These are phyloP conservation scores for Fomitopsis palustris DNA, from an alignment of 1,284 basidiomycete species.

Conservation along the genomic window DNA sequence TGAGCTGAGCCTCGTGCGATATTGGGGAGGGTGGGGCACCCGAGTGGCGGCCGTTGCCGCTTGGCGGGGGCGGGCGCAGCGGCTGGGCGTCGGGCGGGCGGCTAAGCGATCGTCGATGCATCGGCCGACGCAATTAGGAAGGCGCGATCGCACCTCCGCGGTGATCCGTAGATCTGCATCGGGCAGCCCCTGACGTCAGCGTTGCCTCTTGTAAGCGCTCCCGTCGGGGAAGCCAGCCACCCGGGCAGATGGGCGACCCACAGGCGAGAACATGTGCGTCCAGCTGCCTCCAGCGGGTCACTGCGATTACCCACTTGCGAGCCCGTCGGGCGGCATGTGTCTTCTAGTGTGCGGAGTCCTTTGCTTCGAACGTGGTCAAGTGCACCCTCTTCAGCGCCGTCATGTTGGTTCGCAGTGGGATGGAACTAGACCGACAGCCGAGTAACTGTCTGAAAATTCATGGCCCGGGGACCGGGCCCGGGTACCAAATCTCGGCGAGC, in stretches of 20 bases:
- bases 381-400: too few relatives aligned
- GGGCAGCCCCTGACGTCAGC: neutral
- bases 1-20: neutral
- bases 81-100: neutral
- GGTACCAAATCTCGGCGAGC: too few relatives aligned
- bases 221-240: neutral
- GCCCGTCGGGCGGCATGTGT: too few relatives aligned
- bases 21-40: neutral
- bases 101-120: neutral
- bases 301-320: neutral
- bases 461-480: too few relatives aligned
- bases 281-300: neutral
- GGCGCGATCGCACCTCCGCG: neutral
- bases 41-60: neutral
- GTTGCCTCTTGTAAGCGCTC: neutral
- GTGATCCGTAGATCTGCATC: conserved; percentile 2
- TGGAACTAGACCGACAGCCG: too few relatives aligned
- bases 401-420: too few relatives aligned
- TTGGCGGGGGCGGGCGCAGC: neutral
- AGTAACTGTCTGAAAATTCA: too few relatives aligned
- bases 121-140: neutral
- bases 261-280: neutral
- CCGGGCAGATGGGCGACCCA: neutral
- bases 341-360: too few relatives aligned
- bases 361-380: too few relatives aligned